Conservation (phyloP, 148 eudicot species). For the Beta vulgaris region DNA sequence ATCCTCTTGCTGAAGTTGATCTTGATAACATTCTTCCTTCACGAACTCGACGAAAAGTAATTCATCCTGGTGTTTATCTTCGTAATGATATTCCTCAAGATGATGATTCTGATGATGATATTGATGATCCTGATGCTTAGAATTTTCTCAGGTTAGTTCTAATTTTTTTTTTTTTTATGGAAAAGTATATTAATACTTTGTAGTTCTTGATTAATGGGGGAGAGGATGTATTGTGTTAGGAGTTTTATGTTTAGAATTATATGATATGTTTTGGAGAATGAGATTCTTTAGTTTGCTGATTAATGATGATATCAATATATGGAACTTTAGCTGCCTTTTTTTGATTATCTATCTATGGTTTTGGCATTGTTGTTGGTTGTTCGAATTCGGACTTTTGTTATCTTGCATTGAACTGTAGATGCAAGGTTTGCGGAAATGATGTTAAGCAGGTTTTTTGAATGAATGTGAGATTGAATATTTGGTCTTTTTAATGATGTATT, state of each 20-base stretch:
- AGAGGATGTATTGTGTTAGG: neutral
- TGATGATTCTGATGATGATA: constrained; percentile 29
- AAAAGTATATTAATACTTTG: neutral
- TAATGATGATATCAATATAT: neutral
- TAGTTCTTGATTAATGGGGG: neutral
- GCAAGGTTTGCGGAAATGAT: neutral
- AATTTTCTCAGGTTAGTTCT: neutral
- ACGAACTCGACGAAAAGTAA: constrained; percentile 52
- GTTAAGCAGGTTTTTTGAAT: neutral
- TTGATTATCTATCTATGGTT: neutral
- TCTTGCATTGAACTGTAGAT: too few relatives aligned
- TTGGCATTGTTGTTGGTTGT: neutral
- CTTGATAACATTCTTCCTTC: constrained; percentile 78
- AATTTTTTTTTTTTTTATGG: neutral
- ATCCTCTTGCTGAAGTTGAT: constrained; percentile 85
- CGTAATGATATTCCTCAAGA: constrained; percentile 28
- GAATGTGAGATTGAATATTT: neutral
- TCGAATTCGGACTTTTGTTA: neutral
- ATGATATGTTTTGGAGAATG: neutral
- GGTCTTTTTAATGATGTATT: neutral
- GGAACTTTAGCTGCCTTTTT: neutral
- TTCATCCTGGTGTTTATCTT: constrained; percentile 41
- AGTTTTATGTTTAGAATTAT: neutral
- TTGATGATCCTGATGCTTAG: constrained; percentile 48
- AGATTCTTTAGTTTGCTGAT: neutral